These are phyloP conservation scores for Amyloporia xantha DNA, from an alignment of 768 basidiomycete species.

Conservation along the genomic window DNA sequence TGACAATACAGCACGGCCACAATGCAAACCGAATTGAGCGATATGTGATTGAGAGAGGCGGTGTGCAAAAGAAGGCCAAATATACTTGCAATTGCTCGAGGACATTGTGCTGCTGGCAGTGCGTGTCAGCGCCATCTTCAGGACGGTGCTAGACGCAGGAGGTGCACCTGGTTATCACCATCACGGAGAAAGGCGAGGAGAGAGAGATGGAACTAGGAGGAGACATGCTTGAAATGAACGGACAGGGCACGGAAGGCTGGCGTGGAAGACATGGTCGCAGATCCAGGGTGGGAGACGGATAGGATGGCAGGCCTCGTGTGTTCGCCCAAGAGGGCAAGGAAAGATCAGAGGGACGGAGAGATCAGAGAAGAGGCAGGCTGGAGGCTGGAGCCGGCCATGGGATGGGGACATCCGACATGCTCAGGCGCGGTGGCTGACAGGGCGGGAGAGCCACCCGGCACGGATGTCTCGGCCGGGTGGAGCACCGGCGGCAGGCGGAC, in stretches of 20 bases:
- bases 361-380: neutral
- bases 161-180: neutral
- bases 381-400: neutral
- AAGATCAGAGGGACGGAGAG: neutral
- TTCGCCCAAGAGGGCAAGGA: neutral
- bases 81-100: neutral
- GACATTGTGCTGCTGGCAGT: neutral
- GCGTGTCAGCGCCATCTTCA: neutral
- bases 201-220: neutral
- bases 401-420: neutral
- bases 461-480: neutral
- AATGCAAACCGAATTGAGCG: too few species aligned
- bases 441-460: neutral
- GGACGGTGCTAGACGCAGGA: neutral
- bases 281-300: neutral
- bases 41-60: too few species aligned
- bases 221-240: slow-evolving; percentile 2
- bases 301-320: slow-evolving; percentile 1
- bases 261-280: neutral
- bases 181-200: neutral
- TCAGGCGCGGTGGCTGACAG: neutral
- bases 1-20: too few species aligned
- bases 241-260: slow-evolving; percentile 3
- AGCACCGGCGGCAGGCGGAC: neutral
- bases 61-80: neutral